Evolutionary conservation across 192 early-diverging fungal species (phyloP).

Genomic region (Backusella sp.): DNA sequence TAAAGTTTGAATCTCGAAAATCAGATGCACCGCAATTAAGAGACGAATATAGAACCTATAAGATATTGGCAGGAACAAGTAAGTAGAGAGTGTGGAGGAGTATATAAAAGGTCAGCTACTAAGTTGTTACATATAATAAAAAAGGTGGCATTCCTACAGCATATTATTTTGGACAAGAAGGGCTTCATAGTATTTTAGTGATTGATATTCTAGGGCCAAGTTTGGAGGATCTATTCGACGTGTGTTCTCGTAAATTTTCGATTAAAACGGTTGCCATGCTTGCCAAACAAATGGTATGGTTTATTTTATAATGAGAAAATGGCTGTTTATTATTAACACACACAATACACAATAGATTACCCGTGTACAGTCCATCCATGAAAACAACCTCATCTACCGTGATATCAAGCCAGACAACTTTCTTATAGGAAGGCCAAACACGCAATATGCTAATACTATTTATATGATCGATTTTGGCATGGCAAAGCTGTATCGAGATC

Average conservation of each 20-base stretch:
- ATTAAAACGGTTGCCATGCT: slow-evolving; percentile 95
- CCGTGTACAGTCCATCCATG: slow-evolving; percentile 90
- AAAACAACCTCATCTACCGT: slow-evolving; percentile 91
- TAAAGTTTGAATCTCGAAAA: slow-evolving; percentile 97
- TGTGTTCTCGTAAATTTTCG: slow-evolving; percentile 86
- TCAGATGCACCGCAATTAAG: slow-evolving; percentile 95
- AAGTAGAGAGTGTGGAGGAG: slow-evolving; percentile 14
- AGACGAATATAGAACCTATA: slow-evolving; percentile 96
- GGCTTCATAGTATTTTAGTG: slow-evolving; percentile 91
- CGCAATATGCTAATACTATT: slow-evolving; percentile 62
- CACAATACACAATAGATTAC: slow-evolving; percentile 42
- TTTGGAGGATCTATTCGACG: slow-evolving; percentile 95
- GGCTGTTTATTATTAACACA: not conserved
- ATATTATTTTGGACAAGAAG: slow-evolving; percentile 97
- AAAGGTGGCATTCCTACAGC: slow-evolving; percentile 85
- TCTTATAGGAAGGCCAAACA: slow-evolving; percentile 77
- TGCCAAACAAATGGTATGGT: slow-evolving; percentile 89
- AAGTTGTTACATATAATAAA: not conserved
- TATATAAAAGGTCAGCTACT: not conserved
- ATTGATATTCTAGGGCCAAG: slow-evolving; percentile 94
- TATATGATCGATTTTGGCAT: slow-evolving; percentile 98
- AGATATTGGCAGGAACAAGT: slow-evolving; percentile 78
- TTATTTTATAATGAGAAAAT: not conserved
- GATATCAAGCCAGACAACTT: slow-evolving; percentile 99
- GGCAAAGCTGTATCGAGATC: slow-evolving; percentile 97